Evolutionary conservation across 1,284 basidiomycete genomes (phyloP), one percentile per base, ranked within the genome.

Genomic region (Trametes sp.): DNA sequence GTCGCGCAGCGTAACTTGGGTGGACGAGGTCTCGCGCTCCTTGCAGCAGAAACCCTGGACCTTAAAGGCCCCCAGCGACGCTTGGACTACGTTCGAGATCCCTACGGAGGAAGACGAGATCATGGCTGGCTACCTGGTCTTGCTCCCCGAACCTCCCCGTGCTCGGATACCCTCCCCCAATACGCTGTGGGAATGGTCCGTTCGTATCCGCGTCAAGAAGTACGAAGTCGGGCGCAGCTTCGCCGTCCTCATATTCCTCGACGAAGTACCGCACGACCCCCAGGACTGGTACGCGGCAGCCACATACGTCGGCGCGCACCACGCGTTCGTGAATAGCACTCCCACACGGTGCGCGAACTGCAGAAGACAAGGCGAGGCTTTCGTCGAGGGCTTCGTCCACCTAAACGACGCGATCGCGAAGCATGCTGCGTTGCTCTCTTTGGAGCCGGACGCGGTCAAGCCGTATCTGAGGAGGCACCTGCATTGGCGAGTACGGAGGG

Each of bases 311-410:
- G 81, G 80, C 14, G 69, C 76, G 4, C 75, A 78, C 65, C 69
- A 76, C 55, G 77, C 77, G 26, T 83, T 83, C 62, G 79, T 80
- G 31, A 81, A 80, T 57, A 73, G 71, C 54, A 60, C 66, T n/a
- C 67, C 78, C 4, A 74, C 72, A 13, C 71, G 71, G 8, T 82
- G 81, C 64, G 75, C 71, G 21, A 82, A 81, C 66, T 84, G 82
- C 67, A 70, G 69, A 14, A 66, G 62, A 14, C 72, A 77, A 54
- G 66, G 62, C 1, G 74, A 78, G 36, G 65, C 83, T 16, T 70
- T 82, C 42, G 74, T 79, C 54, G 82, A 87, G 72, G 85, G 86
- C 8, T 87, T 88, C 74, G 78, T 86, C n/a, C 78, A 81, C 64
- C 73, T 84, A 41, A 80, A 80, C 55, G 68, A 76, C 4, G 75